A percentile compares a stretch with the other conserved stretches of the same genome.
phyloP scores from a whole-genome alignment of 1,284 basidiomycete species.

The Inonotus obliquus region DNA sequence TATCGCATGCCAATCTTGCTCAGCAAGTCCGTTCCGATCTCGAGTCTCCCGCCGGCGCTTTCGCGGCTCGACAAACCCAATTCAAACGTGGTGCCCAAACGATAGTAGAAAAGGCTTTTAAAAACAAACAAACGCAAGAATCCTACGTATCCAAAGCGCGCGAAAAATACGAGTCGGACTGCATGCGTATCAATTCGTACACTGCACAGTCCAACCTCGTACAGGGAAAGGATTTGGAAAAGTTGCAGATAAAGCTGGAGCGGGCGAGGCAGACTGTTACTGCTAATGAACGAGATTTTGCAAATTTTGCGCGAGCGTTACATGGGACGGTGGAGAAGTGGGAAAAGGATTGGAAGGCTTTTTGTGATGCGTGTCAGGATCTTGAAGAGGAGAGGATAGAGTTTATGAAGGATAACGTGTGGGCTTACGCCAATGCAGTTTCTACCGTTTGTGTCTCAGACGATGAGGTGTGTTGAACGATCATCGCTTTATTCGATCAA shows the following conservation, averaged over 20 bases:
- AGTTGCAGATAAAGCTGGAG: conserved; percentile 84
- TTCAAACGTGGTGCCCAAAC: conserved; percentile 73
- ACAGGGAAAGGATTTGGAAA: conserved; percentile 93
- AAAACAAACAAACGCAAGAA: conserved; percentile 82
- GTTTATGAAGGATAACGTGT: conserved; percentile 92
- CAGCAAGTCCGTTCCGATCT: conserved; percentile 76
- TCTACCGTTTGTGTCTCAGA: conserved; percentile 95
- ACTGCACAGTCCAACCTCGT: conserved; percentile 91
- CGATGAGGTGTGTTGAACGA: conserved; percentile 71
- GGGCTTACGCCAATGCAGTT: conserved; percentile 94
- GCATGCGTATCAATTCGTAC: conserved; percentile 92
- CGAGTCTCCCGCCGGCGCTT: conserved; percentile 63
- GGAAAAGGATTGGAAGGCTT: conserved; percentile 92
- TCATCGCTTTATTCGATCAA: neutral
- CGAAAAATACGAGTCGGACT: conserved; percentile 93
- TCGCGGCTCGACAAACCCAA: conserved; percentile 64
- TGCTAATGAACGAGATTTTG: conserved; percentile 87
- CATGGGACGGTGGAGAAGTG: conserved; percentile 82
- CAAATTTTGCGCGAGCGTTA: conserved; percentile 79
- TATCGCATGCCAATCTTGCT: conserved; percentile 64
- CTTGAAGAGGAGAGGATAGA: conserved; percentile 92
- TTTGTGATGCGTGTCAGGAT: conserved; percentile 94
- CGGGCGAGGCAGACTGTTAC: conserved; percentile 87
- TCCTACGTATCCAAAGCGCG: conserved; percentile 82
- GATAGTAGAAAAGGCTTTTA: conserved; percentile 83